Base-by-base conservation (phyloP, 1,284 basidiomycete genomes). In the Uromyces viciae-fabae region DNA sequence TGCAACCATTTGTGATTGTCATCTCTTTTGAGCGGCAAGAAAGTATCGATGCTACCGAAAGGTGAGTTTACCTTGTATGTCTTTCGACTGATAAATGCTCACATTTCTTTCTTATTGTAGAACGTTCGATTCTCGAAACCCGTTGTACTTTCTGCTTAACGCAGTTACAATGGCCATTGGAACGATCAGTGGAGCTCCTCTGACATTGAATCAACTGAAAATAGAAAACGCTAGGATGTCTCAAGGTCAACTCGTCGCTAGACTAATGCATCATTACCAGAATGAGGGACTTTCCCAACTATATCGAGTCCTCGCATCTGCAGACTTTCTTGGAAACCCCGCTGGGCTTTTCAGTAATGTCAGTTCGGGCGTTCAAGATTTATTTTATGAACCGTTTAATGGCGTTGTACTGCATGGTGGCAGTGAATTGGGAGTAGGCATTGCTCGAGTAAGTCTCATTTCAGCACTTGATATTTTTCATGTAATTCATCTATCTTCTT, bases 371-470 rank as follows among this genome's bases (percentile, higher is more conserved):
- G 94, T 99, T 9, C 93, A 93, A 68, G 97, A 99, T 86, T 95
- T 99, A 83, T 99, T 99, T 88, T 98, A 99, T 85, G 97, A 98
- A 87, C 97, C 97, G 11, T 98, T 96, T 88, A 93, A 97, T 82
- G 96, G 96, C 49, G 93, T 96, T 46, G 93, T 99, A 79, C 94
- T 98, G 91, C 95, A 97, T 85, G 97, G 97, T 22, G 95, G 97
- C 87, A 92, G 91, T 84, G 97, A 99, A 84, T 88, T 99, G 25
- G 97, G 97, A 0, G 91, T 96, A 82, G 95, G 97, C n/a, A 94
- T 99, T 81, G 97, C 97, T 2, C 93, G 95, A 88, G 93, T 93
- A 84, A 82, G 87, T 83, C 3, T 22, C 28, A n/a, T n/a, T n/a
- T n/a, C n/a, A n/a, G n/a, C n/a, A n/a, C n/a, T n/a, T n/a, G n/a